phyloP scores from a whole-genome alignment of 352 stramenopile species.

The Phytophthora boehmeriae region DNA sequence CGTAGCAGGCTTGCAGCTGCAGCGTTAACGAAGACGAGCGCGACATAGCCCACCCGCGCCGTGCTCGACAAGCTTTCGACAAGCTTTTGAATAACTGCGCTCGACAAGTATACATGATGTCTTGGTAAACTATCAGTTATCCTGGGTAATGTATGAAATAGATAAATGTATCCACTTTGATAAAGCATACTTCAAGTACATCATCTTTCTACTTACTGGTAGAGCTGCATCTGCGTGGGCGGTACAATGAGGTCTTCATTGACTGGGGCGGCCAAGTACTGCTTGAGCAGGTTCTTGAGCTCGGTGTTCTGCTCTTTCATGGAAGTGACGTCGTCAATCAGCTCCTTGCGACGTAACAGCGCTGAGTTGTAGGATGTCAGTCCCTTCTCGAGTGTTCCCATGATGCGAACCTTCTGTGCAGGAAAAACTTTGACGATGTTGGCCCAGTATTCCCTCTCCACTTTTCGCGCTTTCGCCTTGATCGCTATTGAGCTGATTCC shows the following conservation, averaged over 20 bases:
- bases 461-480: constrained; percentile 49
- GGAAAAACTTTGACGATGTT: constrained; percentile 78
- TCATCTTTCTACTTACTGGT: constrained; percentile 36
- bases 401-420: constrained; percentile 69
- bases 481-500: constrained; percentile 28
- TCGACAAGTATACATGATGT: not conserved
- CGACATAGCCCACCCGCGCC: constrained; percentile 54
- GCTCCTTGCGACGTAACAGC: constrained; percentile 75
- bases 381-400: constrained; percentile 85
- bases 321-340: constrained; percentile 78
- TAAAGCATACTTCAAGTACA: constrained; percentile 6
- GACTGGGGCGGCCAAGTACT: constrained; percentile 86
- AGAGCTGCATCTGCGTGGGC: constrained; percentile 83
- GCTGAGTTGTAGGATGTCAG: constrained; percentile 85
- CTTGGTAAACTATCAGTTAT: not conserved
- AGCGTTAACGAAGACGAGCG: constrained; percentile 75
- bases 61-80: constrained; percentile 14
- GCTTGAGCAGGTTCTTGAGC: constrained; percentile 90
- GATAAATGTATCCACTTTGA: not conserved
- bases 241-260: constrained; percentile 88
- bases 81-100: not conserved
- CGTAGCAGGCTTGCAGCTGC: constrained; percentile 56
- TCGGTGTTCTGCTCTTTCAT: constrained; percentile 89
- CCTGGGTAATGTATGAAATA: not conserved
- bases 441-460: constrained; percentile 83